Evolutionary conservation across 805 yeast species (phyloP), one percentile per base, ranked within the genome.

Genomic region (Yarrowia osloensis): DNA sequence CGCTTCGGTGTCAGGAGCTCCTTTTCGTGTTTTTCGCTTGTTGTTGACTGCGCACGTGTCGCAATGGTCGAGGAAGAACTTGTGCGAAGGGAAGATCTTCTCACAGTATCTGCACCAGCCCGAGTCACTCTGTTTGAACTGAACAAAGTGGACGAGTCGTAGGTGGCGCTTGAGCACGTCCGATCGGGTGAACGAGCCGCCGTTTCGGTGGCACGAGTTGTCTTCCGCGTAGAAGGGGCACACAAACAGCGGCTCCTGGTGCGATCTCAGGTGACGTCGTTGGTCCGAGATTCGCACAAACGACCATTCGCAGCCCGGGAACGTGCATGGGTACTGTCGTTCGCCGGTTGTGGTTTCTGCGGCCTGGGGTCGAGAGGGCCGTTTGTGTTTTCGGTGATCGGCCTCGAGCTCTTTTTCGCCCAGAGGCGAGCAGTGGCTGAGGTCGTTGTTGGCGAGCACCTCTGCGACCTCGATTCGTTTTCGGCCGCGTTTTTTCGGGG

Each of bases 81-180:
- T 85, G 28, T 87, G 81, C 40, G 79, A 76, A 13, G 79, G 77
- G 71, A 88, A 89, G 79, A 80, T 79, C 68, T 80, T 78, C 63
- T 84, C 85, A 75, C 95, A 89, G 13, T 84, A 79, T 29, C 88
- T 76, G 76, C 95, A 89, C 81, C 85, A 84, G 15, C 94, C 94
- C 3, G 86, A 80, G 66, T 85, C 90, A 29, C 82, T 81, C 67
- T 80, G 74, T 74, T 72, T 75, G 72, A 73, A 74, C 68, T 74
- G 85, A 35, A 85, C 86, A 73, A 81, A 87, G 76, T 89, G 95
- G 49, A 89, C 91, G 46, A 89, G 79, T 65, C 84, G 81, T 67
- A 89, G 77, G 75, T 89, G 95, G 52, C 95, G 81, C 70, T 89
- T 89, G 70, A 89, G 78, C 33, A 89, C 93, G 73, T 89, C 95